Percentiles rank a stretch among this genome's conserved stretches.
Evolutionary conservation across 768 basidiomycete genomes (phyloP).

Genomic region (Goffeauzyma gilvescens): DNA sequence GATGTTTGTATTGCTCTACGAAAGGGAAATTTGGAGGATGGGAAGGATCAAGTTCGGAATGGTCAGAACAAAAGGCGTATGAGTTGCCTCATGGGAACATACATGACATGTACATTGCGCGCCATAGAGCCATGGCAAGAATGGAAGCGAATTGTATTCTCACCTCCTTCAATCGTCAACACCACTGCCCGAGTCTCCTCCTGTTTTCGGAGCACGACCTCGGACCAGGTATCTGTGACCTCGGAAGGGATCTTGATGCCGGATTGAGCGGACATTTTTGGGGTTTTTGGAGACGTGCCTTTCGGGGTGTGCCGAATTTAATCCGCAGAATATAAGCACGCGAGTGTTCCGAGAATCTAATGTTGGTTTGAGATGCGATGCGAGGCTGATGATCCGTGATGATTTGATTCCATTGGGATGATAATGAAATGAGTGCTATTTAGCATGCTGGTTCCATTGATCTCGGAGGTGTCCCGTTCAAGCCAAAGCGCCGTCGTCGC

Average conservation of each 20-base stretch:
- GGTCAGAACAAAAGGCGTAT: background rate
- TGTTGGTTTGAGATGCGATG: no score
- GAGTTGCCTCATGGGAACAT: background rate
- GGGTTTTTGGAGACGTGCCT: background rate
- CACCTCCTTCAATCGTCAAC: conserved; percentile 27
- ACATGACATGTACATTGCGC: background rate
- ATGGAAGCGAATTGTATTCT: no score
- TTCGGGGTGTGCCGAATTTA: no score
- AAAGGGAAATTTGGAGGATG: background rate
- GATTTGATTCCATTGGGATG: background rate
- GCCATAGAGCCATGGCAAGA: background rate
- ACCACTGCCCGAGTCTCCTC: conserved; percentile 18
- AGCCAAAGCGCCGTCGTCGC: no score
- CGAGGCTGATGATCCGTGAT: background rate
- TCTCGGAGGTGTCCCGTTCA: no score
- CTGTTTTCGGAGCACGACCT: conserved; percentile 8
- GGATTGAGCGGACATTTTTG: conserved; percentile 29
- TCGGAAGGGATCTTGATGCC: conserved; percentile 26
- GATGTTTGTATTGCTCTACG: no score
- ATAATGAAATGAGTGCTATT: background rate
- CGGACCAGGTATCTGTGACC: conserved; percentile 19
- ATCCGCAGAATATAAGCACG: no score
- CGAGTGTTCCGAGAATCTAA: no score
- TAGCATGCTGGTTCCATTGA: no score
- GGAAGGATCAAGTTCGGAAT: background rate